Base-by-base conservation (phyloP, 2,329 filamentous ascomycete species). In the Penicillium sp. region DNA sequence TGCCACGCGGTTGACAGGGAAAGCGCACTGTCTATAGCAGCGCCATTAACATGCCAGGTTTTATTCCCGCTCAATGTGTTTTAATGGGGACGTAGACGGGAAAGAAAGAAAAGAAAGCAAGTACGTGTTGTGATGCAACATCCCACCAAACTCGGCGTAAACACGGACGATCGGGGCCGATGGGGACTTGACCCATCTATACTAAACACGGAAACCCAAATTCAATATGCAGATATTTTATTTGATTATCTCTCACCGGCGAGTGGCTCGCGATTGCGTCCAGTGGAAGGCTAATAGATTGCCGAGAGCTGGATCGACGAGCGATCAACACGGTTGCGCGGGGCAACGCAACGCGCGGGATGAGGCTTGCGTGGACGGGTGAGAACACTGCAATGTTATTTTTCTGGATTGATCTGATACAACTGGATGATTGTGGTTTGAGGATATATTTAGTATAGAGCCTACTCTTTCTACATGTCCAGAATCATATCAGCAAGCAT, bases 1-100 rank as follows among this genome's bases (percentile, higher is more conserved):
- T 30, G 44, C 50, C 47, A 52, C 48, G 51, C 41, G 51, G 34
- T 40, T 42, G 47, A 44, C 41, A 45, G 35, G 13, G 34, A 37
- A 23, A 16, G 27, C 22, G 15, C n/a, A 27, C n/a, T 34, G 12
- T 23, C 28, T 33, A 42, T 28, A 28, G 12, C 12, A 41, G 30
- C 16, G 16, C 17, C 9, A 20, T 35, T 15, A 22, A 30, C 37
- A 35, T 32, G 22, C 32, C 12, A 29, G 32, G 22, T 30, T 9
- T n/a, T n/a, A n/a, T n/a, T n/a, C n/a, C n/a, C n/a, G n/a, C n/a
- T n/a, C n/a, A n/a, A n/a, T n/a, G n/a, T n/a, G n/a, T n/a, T n/a
- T n/a, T n/a, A n/a, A n/a, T n/a, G n/a, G n/a, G n/a, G n/a, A n/a
- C n/a, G n/a, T n/a, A n/a, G n/a, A 27, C 12, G 25, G 9, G 25